A percentile compares a stretch with the other conserved stretches of the same genome.
phyloP scores from a whole-genome alignment of 495 filamentous ascomycete genomes.

The Podospora tetraspora region DNA sequence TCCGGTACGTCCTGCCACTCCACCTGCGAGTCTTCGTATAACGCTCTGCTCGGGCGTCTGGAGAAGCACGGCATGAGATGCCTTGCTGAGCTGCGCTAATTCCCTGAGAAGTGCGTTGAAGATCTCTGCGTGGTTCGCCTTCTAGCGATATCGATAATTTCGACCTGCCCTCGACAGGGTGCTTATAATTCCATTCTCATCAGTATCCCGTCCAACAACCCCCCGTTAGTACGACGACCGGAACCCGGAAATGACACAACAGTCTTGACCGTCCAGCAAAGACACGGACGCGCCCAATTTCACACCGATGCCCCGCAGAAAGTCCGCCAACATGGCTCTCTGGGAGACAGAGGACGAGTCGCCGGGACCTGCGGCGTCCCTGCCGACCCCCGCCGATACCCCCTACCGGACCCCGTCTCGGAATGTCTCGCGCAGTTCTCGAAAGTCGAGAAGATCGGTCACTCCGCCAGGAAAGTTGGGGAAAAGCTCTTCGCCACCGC shows the following conservation, averaged over 20 bases:
- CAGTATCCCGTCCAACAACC: neutral
- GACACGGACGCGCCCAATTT: conserved; percentile 11
- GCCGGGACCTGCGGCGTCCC: conserved; percentile 41
- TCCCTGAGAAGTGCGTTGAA: neutral
- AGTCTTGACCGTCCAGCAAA: neutral
- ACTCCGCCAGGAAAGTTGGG: conserved; percentile 53
- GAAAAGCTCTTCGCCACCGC: conserved; percentile 58
- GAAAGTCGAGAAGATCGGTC: conserved; percentile 45
- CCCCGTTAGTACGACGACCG: neutral
- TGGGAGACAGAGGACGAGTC: conserved; percentile 56
- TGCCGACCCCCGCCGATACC: conserved; percentile 64
- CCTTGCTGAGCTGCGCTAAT: neutral
- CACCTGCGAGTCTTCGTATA: neutral
- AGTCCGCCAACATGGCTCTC: conserved; percentile 35
- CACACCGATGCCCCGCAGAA: neutral
- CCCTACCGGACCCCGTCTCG: conserved; percentile 59
- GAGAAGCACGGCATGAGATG: conserved; percentile 6
- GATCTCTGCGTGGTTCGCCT: neutral
- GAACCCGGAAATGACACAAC: conserved; percentile 21
- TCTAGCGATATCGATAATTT: neutral
- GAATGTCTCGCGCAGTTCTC: conserved; percentile 53
- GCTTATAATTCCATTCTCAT: neutral
- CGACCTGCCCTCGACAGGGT: neutral
- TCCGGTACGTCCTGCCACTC: neutral
- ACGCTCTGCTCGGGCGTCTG: conserved; percentile 3